These are phyloP conservation scores for Aspergillus unguis DNA, from an alignment of 2,329 filamentous ascomycete genomes.

Conservation along the genomic window DNA sequence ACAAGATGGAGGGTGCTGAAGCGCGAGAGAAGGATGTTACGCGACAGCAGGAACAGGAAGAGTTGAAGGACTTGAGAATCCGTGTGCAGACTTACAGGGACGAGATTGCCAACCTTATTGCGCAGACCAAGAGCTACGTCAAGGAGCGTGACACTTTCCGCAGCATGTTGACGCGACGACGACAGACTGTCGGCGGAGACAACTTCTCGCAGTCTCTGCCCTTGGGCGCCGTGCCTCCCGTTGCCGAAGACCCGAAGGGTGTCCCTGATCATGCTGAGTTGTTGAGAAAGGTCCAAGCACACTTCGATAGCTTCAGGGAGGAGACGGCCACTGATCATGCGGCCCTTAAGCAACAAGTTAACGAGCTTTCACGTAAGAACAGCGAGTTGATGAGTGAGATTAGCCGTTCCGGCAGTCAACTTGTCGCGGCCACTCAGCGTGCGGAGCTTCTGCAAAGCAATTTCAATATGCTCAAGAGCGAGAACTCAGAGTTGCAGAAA, in stretches of 20 bases:
- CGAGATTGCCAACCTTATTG: conserved; percentile 75
- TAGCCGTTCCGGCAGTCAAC: conserved; percentile 73
- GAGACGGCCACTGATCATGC: conserved; percentile 79
- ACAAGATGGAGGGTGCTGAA: conserved; percentile 88
- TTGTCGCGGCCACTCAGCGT: conserved; percentile 75
- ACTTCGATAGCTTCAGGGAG: conserved; percentile 85
- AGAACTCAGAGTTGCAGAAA: conserved; percentile 84
- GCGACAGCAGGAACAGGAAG: conserved; percentile 58
- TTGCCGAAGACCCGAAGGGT: conserved; percentile 46
- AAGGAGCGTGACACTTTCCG: conserved; percentile 97
- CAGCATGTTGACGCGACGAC: conserved; percentile 79
- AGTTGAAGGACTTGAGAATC: conserved; percentile 69
- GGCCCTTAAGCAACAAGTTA: conserved; percentile 79
- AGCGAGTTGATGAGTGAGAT: conserved; percentile 77
- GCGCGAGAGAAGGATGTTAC: conserved; percentile 60
- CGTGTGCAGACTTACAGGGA: conserved; percentile 77
- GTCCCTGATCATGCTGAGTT: conserved; percentile 72
- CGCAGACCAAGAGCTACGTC: conserved; percentile 87
- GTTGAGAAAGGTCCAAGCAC: conserved; percentile 79
- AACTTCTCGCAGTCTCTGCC: conserved; percentile 71
- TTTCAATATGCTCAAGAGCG: conserved; percentile 74
- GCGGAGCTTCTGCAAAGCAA: conserved; percentile 89
- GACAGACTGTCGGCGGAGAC: conserved; percentile 57
- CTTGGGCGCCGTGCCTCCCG: conserved; percentile 50
- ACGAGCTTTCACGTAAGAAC: conserved; percentile 77